phyloP scores from a whole-genome alignment of 352 stramenopile genomes.

The Phytophthora pini region DNA sequence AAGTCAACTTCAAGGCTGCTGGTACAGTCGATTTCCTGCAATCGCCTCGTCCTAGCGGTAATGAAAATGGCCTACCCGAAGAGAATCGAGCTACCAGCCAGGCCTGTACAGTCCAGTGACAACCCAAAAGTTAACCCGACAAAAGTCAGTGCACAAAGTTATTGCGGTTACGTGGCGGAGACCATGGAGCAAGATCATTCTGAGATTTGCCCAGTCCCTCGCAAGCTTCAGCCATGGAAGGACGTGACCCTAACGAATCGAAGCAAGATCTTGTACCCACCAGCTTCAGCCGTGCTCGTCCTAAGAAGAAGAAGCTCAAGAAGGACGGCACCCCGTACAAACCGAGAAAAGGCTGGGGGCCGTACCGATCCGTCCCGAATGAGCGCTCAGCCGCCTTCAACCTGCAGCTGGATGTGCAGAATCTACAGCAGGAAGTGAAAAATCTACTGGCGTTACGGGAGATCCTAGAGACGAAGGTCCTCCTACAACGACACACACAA shows the following conservation, averaged over 20 bases:
- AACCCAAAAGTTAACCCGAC: no score
- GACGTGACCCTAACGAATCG: no score
- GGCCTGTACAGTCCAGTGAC: constrained; percentile 24
- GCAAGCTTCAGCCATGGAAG: no score
- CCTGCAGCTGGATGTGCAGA: constrained; percentile 53
- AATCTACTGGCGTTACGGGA: constrained; percentile 29
- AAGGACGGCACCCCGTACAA: constrained; percentile 28
- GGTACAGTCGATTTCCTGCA: not conserved
- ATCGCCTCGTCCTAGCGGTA: constrained; percentile 16
- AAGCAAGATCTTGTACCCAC: no score
- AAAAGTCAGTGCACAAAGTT: no score
- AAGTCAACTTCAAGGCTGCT: constrained; percentile 48
- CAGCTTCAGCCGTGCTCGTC: no score
- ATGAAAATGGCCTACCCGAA: not conserved
- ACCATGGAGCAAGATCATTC: no score
- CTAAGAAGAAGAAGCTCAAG: constrained; percentile 12
- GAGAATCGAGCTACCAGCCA: constrained; percentile 26
- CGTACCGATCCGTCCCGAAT: constrained; percentile 42
- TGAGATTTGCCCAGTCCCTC: no score
- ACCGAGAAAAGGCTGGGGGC: constrained; percentile 34
- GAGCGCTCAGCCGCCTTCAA: constrained; percentile 55
- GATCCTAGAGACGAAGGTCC: constrained; percentile 22
- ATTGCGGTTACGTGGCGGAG: no score
- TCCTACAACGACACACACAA: constrained; percentile 31
- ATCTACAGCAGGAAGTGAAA: constrained; percentile 44